phyloP scores from a whole-genome alignment of 495 filamentous ascomycete species.

The Coniosporium apollinis region DNA sequence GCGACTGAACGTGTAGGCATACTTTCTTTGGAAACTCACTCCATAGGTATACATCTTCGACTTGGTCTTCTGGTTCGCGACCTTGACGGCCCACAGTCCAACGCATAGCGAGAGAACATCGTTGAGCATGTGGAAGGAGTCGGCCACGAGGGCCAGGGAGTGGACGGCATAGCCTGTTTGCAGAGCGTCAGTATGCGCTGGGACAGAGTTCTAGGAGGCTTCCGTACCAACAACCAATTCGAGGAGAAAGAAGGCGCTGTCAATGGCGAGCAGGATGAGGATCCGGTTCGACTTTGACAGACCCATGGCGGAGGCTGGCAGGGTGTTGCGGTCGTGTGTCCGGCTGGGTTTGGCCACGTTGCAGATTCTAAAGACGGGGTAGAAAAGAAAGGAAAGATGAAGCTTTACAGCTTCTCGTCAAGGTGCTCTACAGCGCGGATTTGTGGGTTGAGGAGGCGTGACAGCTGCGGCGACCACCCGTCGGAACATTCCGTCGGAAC shows the following conservation, averaged over 20 bases:
- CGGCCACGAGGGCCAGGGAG: slow-evolving; percentile 84
- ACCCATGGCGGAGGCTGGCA: slow-evolving; percentile 39
- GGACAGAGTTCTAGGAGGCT: not conserved
- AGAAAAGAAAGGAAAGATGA: no score
- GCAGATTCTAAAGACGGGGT: no score
- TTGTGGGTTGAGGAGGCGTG: no score
- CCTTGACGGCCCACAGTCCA: slow-evolving; percentile 87
- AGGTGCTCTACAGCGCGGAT: no score
- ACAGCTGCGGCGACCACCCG: no score
- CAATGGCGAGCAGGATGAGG: slow-evolving; percentile 78
- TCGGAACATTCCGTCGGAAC: no score
- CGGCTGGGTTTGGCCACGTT: no score
- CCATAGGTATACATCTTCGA: slow-evolving; percentile 90
- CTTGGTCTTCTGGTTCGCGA: slow-evolving; percentile 56
- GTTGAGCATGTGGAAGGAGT: slow-evolving; percentile 98
- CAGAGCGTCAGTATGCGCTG: slow-evolving; percentile 7
- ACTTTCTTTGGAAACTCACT: slow-evolving; percentile 37
- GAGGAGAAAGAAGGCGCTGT: slow-evolving; percentile 73
- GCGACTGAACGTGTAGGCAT: no score
- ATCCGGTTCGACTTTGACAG: slow-evolving; percentile 90
- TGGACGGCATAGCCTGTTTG: slow-evolving; percentile 55
- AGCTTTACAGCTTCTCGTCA: no score
- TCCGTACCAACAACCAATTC: slow-evolving; percentile 60
- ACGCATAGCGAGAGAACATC: slow-evolving; percentile 90
- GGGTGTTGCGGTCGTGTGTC: no score